Evolutionary conservation across 2,329 filamentous ascomycete species (phyloP).

Genomic region (Fusarium ramigenum): DNA sequence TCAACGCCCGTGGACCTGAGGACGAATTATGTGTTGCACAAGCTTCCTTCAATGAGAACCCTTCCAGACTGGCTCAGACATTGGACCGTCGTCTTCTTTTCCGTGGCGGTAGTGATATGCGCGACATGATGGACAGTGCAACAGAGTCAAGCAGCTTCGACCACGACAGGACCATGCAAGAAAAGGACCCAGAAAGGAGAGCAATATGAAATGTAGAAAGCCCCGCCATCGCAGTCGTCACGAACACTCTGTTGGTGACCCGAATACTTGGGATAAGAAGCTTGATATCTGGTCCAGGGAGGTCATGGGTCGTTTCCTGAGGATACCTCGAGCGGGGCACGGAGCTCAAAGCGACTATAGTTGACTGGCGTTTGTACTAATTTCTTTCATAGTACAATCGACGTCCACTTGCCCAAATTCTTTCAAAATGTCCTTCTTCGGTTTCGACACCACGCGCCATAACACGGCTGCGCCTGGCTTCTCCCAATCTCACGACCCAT

Average conservation of each 20-base stretch:
- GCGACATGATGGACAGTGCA: neutral
- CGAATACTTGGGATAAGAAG: neutral
- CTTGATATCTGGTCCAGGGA: neutral
- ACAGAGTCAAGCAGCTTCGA: neutral
- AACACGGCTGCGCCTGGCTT: slow-evolving; percentile 80
- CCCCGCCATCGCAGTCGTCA: neutral
- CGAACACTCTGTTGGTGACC: neutral
- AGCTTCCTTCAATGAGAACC: neutral
- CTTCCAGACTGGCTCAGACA: too few species aligned
- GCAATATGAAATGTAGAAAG: neutral
- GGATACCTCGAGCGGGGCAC: slow-evolving; percentile 29
- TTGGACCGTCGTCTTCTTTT: neutral
- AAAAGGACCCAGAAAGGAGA: neutral
- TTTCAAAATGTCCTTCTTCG: slow-evolving; percentile 86
- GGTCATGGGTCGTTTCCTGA: slow-evolving; percentile 1
- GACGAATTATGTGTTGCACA: neutral
- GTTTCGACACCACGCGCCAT: slow-evolving; percentile 79
- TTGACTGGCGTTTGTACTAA: slow-evolving; percentile 33
- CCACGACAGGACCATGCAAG: neutral
- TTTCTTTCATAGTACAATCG: slow-evolving; percentile 37
- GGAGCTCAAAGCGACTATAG: slow-evolving; percentile 28
- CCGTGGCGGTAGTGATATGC: neutral
- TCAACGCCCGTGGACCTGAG: neutral
- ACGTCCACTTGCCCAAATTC: slow-evolving; percentile 34
- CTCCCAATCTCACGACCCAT: slow-evolving; percentile 84